Percentiles rank a stretch among this genome's conserved stretches.
These are phyloP conservation scores for Metarhizium robertsii DNA, from an alignment of 2,329 filamentous ascomycete genomes.

Conservation along the genomic window DNA sequence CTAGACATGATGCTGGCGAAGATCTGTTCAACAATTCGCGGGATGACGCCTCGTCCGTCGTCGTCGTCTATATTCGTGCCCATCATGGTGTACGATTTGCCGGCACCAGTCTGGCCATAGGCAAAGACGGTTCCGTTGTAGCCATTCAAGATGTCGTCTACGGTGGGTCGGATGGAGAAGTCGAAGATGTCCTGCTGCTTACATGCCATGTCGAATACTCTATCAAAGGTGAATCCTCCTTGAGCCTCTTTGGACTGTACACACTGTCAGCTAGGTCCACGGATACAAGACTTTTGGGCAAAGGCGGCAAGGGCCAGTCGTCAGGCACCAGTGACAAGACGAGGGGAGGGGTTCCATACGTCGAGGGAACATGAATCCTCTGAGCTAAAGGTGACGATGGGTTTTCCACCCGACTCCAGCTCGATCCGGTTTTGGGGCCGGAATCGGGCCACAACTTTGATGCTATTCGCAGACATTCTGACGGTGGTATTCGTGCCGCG, in stretches of 20 bases:
- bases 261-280: slow-evolving; percentile 13
- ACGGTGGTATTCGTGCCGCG: slow-evolving; percentile 10
- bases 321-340: neutral
- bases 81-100: slow-evolving; percentile 96
- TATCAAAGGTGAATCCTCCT: slow-evolving; percentile 91
- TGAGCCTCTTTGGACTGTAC: slow-evolving; percentile 69
- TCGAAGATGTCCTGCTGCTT: slow-evolving; percentile 92
- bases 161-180: slow-evolving; percentile 90
- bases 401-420: slow-evolving; percentile 79
- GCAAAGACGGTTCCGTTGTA: slow-evolving; percentile 99
- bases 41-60: slow-evolving; percentile 84
- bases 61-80: slow-evolving; percentile 79
- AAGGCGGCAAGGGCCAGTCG: neutral
- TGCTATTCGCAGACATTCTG: slow-evolving; percentile 54
- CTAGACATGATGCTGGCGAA: slow-evolving; percentile 91
- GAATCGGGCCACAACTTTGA: slow-evolving; percentile 94
- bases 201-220: slow-evolving; percentile 91
- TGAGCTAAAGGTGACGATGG: slow-evolving; percentile 80
- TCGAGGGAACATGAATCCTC: slow-evolving; percentile 82
- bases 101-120: slow-evolving; percentile 95
- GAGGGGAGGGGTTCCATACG: slow-evolving; percentile 36
- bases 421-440: slow-evolving; percentile 95
- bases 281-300: neutral
- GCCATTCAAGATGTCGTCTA: slow-evolving; percentile 96
- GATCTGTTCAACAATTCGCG: slow-evolving; percentile 94